Evolutionary conservation across 257 asterid genomes (phyloP).

Genomic region (Catharanthus roseus): DNA sequence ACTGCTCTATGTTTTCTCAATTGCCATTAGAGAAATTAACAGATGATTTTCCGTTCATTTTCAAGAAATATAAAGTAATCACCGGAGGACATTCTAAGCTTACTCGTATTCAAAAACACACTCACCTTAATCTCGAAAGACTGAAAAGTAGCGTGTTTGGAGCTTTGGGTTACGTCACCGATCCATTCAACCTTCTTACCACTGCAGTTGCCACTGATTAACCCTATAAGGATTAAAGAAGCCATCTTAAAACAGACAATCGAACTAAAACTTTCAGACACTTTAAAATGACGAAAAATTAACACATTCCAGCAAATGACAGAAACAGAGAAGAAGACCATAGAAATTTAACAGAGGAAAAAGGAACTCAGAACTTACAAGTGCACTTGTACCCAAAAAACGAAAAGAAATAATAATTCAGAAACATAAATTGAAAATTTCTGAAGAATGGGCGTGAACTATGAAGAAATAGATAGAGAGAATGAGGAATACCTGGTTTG

Average conservation of each 20-base stretch:
- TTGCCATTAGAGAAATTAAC: neutral
- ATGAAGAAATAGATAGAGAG: neutral
- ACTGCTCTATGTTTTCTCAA: neutral
- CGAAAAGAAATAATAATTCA: neutral
- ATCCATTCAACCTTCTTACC: slow-evolving; percentile 26
- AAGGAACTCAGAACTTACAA: neutral
- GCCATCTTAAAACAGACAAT: neutral
- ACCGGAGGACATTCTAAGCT: neutral
- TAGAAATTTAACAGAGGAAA: no score
- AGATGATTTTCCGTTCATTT: neutral
- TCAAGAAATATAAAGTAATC: neutral
- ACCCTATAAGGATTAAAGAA: slow-evolving; percentile 14
- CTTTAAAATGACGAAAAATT: neutral
- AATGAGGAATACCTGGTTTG: slow-evolving; percentile 13
- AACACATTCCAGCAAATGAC: neutral
- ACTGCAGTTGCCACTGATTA: slow-evolving; percentile 9
- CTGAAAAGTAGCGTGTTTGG: slow-evolving; percentile 18
- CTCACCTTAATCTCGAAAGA: slow-evolving; percentile 31
- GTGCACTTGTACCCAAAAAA: neutral
- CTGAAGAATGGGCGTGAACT: neutral
- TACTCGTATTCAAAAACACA: neutral
- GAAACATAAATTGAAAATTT: neutral
- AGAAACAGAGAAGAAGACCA: neutral
- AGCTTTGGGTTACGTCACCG: slow-evolving; percentile 18
- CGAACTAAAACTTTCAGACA: neutral